Conservation (phyloP, 2,329 filamentous ascomycete species). For the Calycina herbarum region DNA sequence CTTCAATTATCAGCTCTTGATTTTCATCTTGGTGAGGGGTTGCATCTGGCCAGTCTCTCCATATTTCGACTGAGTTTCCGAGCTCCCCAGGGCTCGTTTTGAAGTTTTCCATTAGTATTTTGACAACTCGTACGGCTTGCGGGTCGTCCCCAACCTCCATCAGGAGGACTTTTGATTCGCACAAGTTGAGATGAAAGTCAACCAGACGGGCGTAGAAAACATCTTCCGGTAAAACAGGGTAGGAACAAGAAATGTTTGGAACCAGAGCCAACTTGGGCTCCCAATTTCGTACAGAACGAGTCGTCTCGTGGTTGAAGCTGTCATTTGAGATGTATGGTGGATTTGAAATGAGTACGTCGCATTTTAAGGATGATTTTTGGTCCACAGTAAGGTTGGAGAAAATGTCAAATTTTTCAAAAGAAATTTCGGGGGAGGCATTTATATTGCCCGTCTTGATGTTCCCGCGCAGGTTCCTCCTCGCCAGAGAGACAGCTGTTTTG, state of each 20-base stretch:
- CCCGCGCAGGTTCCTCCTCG: slow-evolving; percentile 60
- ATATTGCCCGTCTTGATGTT: slow-evolving; percentile 45
- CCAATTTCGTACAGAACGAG: slow-evolving; percentile 73
- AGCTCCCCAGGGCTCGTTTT: slow-evolving; percentile 20
- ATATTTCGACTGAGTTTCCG: slow-evolving; percentile 57
- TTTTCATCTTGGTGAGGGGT: slow-evolving; percentile 29
- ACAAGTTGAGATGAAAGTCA: slow-evolving; percentile 49
- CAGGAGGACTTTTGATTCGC: slow-evolving; percentile 54
- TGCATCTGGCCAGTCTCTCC: slow-evolving; percentile 66
- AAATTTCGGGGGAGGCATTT: slow-evolving; percentile 21
- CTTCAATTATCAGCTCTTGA: slow-evolving; percentile 9
- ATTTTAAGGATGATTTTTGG: slow-evolving; percentile 9
- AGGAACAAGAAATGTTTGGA: slow-evolving; percentile 29
- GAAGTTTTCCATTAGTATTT: slow-evolving; percentile 40
- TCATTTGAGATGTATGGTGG: slow-evolving; percentile 80
- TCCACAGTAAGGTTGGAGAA: slow-evolving; percentile 42
- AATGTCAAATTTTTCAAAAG: slow-evolving; percentile 40
- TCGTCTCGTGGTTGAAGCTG: slow-evolving; percentile 62
- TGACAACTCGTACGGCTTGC: slow-evolving; percentile 66
- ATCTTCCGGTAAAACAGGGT: slow-evolving; percentile 35
- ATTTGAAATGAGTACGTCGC: slow-evolving; percentile 72
- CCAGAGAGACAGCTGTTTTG: slow-evolving; percentile 60
- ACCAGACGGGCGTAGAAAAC: slow-evolving; percentile 70
- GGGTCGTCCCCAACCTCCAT: slow-evolving; percentile 71
- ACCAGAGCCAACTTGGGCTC: slow-evolving; percentile 84